A percentile compares a stretch with the other conserved stretches of the same genome.
Conservation (phyloP, 2,329 filamentous ascomycete species). For the Pestalotiopsis sp. region DNA sequence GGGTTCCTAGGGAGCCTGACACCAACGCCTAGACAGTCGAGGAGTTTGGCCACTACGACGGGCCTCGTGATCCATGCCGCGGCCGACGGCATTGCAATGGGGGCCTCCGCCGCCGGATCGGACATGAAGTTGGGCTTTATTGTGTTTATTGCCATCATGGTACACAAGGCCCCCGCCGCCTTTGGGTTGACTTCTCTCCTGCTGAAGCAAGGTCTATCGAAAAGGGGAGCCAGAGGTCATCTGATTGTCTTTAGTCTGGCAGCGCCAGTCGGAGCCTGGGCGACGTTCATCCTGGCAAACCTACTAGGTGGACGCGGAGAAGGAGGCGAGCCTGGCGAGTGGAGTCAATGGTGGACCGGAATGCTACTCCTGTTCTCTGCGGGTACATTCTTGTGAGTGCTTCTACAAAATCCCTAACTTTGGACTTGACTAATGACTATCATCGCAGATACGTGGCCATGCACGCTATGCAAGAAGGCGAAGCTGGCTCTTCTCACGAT, state of each 20-base stretch:
- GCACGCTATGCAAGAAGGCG: constrained; percentile 93
- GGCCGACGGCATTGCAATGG: constrained; percentile 93
- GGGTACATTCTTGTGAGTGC: constrained; percentile 87
- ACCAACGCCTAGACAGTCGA: constrained; percentile 59
- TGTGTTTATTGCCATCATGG: constrained; percentile 94
- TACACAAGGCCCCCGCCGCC: constrained; percentile 94
- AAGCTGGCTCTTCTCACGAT: constrained; percentile 52
- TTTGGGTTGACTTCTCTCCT: constrained; percentile 92
- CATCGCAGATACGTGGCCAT: constrained; percentile 84
- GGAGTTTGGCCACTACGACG: constrained; percentile 80
- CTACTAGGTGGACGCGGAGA: constrained; percentile 65
- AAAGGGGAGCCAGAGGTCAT: constrained; percentile 81
- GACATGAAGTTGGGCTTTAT: constrained; percentile 82
- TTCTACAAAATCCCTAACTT: constrained; percentile 5
- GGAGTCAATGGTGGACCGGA: constrained; percentile 85
- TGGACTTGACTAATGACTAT: background rate
- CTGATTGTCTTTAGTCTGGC: constrained; percentile 90
- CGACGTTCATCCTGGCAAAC: constrained; percentile 80
- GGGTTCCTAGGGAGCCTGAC: constrained; percentile 62
- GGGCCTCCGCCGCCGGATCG: constrained; percentile 78
- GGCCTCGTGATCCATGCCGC: constrained; percentile 96
- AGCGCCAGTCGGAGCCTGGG: constrained; percentile 81
- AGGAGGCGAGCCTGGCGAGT: constrained; percentile 48
- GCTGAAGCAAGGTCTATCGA: constrained; percentile 87
- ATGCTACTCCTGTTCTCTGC: constrained; percentile 93